phyloP scores from a whole-genome alignment of 2,329 filamentous ascomycete species.

The Xylaria sp. region DNA sequence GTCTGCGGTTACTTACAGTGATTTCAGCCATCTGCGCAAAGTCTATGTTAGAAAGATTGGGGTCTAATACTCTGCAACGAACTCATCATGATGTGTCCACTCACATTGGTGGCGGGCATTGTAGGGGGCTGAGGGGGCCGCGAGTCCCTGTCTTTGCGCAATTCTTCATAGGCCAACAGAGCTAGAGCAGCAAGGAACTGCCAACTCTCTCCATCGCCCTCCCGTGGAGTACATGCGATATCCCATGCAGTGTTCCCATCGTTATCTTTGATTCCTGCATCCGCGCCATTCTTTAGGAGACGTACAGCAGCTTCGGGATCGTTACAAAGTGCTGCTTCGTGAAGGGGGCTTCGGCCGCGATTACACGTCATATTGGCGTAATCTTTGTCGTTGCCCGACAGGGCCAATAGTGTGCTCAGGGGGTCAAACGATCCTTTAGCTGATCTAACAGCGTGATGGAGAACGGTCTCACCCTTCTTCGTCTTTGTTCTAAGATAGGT shows the following conservation, averaged over 20 bases:
- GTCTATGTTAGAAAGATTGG: background rate
- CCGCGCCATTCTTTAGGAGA: background rate
- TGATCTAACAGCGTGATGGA: background rate
- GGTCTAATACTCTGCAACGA: background rate
- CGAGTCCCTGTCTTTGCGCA: too few relatives aligned
- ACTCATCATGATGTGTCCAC: background rate
- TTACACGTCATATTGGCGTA: background rate
- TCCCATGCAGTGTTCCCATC: slow-evolving; percentile 8
- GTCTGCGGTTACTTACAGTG: background rate
- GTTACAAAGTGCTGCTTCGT: background rate
- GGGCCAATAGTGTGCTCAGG: background rate
- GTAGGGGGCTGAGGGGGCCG: too few relatives aligned
- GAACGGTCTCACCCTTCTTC: background rate
- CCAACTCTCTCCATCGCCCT: background rate
- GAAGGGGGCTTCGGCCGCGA: background rate
- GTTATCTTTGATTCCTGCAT: background rate
- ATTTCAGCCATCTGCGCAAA: background rate
- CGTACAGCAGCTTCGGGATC: background rate
- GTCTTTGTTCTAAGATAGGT: too few relatives aligned
- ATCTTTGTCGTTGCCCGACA: background rate
- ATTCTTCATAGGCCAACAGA: too few relatives aligned
- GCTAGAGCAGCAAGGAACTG: background rate
- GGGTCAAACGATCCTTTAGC: too few relatives aligned
- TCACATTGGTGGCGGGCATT: background rate
- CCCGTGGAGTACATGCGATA: too few relatives aligned